These are phyloP conservation scores for Spathaspora sp. DNA, from an alignment of 1,139 yeast species.

Conservation along the genomic window DNA sequence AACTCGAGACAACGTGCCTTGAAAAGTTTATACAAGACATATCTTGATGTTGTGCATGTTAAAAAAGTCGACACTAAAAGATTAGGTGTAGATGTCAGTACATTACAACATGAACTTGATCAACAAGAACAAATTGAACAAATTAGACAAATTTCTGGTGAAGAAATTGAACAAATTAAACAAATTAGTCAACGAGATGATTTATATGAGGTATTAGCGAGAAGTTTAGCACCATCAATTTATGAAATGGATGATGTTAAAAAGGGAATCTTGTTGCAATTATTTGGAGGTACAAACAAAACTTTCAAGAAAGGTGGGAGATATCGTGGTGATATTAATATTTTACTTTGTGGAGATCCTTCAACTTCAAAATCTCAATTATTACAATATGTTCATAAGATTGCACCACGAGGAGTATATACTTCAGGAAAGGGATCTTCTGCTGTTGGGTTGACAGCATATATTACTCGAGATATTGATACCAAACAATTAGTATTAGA, in stretches of 20 bases:
- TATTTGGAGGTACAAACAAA: constrained; percentile 95
- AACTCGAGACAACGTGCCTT: constrained; percentile 83
- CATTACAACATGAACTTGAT: constrained; percentile 44
- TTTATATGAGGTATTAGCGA: constrained; percentile 81
- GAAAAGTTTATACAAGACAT: constrained; percentile 85
- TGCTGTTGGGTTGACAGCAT: constrained; percentile 98
- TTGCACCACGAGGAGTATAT: constrained; percentile 96
- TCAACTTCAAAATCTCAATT: constrained; percentile 96
- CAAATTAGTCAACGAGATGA: constrained; percentile 69
- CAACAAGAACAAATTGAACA: constrained; percentile 78
- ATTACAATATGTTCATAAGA: constrained; percentile 90
- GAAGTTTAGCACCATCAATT: constrained; percentile 94
- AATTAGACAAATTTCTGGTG: constrained; percentile 61
- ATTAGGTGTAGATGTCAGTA: constrained; percentile 76
- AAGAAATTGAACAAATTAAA: constrained; percentile 65
- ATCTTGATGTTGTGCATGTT: constrained; percentile 90
- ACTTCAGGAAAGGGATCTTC: constrained; percentile 99
- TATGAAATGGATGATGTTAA: constrained; percentile 96
- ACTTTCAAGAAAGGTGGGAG: constrained; percentile 87
- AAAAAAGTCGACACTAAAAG: constrained; percentile 83
- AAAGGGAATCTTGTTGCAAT: constrained; percentile 86
- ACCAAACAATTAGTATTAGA: constrained; percentile 91
- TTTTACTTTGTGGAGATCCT: constrained; percentile 94
- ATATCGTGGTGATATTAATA: constrained; percentile 93
- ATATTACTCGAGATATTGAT: constrained; percentile 90